Conservation (phyloP, 176 grass and related monocot species). For the Eleusine indica region DNA sequence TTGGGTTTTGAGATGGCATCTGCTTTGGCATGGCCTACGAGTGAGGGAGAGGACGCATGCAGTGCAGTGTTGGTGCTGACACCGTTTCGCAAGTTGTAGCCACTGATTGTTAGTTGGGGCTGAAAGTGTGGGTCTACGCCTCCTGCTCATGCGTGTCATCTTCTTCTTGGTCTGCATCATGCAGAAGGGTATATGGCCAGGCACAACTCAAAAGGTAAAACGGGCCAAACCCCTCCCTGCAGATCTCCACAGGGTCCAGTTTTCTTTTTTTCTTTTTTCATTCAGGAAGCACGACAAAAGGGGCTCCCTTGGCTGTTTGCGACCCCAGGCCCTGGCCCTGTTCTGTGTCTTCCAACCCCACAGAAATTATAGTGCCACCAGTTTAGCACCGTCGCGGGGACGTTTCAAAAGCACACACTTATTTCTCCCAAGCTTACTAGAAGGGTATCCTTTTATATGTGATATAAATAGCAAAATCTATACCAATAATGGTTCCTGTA, state of each 20-base stretch:
- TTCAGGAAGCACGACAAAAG: conserved; percentile 25
- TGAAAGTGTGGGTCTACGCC: background rate
- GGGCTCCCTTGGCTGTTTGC: conserved; percentile 37
- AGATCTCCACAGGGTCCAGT: conserved; percentile 42
- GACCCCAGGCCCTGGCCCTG: background rate
- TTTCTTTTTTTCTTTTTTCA: background rate
- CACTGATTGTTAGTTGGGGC: conserved; percentile 43
- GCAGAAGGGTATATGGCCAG: conserved; percentile 15
- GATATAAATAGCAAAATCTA: too few relatives aligned
- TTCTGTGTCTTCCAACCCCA: conserved; percentile 11
- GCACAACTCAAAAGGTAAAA: conserved; percentile 42
- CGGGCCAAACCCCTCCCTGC: conserved; percentile 30
- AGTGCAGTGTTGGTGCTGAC: background rate
- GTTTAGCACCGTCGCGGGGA: background rate
- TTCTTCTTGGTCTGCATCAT: conserved; percentile 50
- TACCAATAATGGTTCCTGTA: too few relatives aligned
- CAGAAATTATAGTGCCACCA: background rate
- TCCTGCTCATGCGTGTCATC: conserved; percentile 36
- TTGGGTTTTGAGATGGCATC: conserved; percentile 33
- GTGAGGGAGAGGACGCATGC: background rate
- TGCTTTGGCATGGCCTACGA: conserved; percentile 38
- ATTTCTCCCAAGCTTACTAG: background rate
- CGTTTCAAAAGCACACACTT: background rate
- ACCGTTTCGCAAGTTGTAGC: conserved; percentile 37
- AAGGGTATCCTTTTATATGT: background rate